These are phyloP conservation scores for Komagataella kurtzmanii DNA, from an alignment of 805 yeast species.

Conservation along the genomic window DNA sequence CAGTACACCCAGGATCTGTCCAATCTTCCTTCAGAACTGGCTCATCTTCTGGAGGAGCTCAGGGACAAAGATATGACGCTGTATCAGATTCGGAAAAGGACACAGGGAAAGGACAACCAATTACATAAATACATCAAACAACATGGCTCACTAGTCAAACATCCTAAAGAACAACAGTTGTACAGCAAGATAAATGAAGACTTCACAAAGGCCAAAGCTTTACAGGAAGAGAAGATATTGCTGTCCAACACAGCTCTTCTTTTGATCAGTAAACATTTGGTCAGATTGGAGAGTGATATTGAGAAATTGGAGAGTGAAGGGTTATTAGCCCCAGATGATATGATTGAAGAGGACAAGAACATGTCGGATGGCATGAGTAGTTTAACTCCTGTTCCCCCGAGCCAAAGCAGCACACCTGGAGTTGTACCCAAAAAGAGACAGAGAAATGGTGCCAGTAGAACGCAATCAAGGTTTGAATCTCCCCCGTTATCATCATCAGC, in stretches of 20 bases:
- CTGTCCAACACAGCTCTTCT: conserved; percentile 78
- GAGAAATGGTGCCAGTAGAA: background rate
- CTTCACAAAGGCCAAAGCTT: conserved; percentile 37
- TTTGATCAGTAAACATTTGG: conserved; percentile 61
- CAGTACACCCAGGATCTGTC: conserved; percentile 51
- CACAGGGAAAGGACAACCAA: conserved; percentile 61
- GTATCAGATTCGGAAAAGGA: conserved; percentile 52
- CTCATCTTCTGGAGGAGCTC: conserved; percentile 68
- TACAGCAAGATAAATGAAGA: conserved; percentile 58
- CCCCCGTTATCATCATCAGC: background rate
- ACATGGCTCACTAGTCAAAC: conserved; percentile 68
- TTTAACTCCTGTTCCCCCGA: background rate
- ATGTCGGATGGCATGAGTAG: background rate
- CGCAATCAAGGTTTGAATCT: background rate
- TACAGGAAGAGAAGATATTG: conserved; percentile 69
- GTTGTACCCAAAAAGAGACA: background rate
- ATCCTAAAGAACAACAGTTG: conserved; percentile 67
- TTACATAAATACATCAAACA: conserved; percentile 73
- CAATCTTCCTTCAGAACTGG: conserved; percentile 79
- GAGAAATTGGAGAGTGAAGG: conserved; percentile 70
- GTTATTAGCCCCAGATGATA: conserved; percentile 43
- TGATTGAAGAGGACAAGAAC: conserved; percentile 5
- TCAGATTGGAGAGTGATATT: conserved; percentile 62
- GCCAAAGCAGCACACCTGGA: background rate
- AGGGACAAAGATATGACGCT: conserved; percentile 53